Evolutionary conservation across 2,329 filamentous ascomycete genomes (phyloP), one percentile per base, ranked within the genome.

Genomic region (Xylaria sp.): DNA sequence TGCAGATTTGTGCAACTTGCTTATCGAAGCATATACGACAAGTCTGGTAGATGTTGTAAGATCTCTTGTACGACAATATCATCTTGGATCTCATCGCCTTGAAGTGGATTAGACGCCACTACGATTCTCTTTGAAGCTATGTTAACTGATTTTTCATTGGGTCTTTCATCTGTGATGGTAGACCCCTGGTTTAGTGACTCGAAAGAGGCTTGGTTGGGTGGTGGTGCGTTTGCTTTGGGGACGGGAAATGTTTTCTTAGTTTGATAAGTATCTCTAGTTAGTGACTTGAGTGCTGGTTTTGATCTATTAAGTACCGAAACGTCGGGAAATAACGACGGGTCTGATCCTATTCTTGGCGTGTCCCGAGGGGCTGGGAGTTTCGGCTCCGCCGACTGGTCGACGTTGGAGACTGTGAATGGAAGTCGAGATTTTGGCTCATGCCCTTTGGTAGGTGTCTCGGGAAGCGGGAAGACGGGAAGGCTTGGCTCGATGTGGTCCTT

Each of bases 11-110:
- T 42, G 44, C 5, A 57, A 58, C 33, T 54, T 51, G 54, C 29
- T 66, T 71, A 83, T 70, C 77, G 76, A 68, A 84, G 70, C 82
- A 84, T 84, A 63, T 84, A 84, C 22, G 82, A 81, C 44, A 84
- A 72, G 72, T 84, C 80, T 2, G 82, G 82, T 22, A 84, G 73
- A 57, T 74, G 75, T 54, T 73, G 73, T 38, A 84, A 67, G 56
- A 83, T 79, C 36, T 68, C 72, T 15, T 74, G 72, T 56, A 81
- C 74, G 17, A 77, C 69, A 20, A 76, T 73, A 15, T 79, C 77
- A 20, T 80, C 76, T 38, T 77, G 69, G 9, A 49, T 44, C 22
- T 53, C 50, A 15, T 36, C 22, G 7, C 20, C 36, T 9, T 63
- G 39, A 63, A 65, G 44, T 73, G 71, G 68, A 6, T 61, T 68